These are phyloP conservation scores for Pseudomonodictys pantanalensis DNA, from an alignment of 495 filamentous ascomycete genomes.

Conservation along the genomic window DNA sequence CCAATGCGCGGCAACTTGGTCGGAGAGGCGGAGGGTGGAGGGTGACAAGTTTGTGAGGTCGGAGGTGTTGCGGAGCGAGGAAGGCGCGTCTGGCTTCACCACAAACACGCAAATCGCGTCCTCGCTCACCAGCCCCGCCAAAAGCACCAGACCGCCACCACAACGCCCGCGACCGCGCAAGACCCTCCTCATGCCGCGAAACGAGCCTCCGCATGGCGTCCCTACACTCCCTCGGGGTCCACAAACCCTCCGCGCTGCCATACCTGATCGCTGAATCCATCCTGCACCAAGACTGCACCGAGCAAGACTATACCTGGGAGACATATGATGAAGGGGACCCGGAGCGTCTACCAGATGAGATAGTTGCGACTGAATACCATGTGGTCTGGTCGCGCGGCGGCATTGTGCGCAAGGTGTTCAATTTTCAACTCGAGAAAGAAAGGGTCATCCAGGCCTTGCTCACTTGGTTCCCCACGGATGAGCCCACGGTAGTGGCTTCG, in stretches of 20 bases:
- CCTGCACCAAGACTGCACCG: conserved; percentile 64
- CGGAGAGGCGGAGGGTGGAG: not conserved
- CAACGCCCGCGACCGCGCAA: not conserved
- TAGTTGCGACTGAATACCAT: conserved; percentile 76
- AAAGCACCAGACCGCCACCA: not conserved
- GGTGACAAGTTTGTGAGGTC: not conserved
- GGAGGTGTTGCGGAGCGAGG: conserved; percentile 14
- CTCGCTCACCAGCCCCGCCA: not conserved
- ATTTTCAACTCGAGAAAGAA: conserved; percentile 82
- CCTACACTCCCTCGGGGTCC: conserved; percentile 81
- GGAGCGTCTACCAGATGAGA: conserved; percentile 61
- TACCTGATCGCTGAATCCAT: conserved; percentile 82
- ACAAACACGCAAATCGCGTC: conserved; percentile 9
- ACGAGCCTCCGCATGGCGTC: conserved; percentile 64
- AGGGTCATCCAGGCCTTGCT: conserved; percentile 78
- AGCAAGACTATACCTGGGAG: conserved; percentile 71
- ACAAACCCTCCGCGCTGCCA: conserved; percentile 75
- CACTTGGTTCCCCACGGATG: conserved; percentile 67
- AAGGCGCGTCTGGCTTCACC: not conserved
- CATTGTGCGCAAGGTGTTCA: conserved; percentile 81
- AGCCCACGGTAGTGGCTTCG: conserved; percentile 3
- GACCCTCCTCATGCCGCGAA: conserved; percentile 20
- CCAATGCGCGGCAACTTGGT: not conserved
- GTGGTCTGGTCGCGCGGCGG: conserved; percentile 91
- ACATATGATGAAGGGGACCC: conserved; percentile 43